Evolutionary conservation across 495 filamentous ascomycete species (phyloP), one percentile per base, ranked within the genome.

Genomic region (Penicillium coffeae): DNA sequence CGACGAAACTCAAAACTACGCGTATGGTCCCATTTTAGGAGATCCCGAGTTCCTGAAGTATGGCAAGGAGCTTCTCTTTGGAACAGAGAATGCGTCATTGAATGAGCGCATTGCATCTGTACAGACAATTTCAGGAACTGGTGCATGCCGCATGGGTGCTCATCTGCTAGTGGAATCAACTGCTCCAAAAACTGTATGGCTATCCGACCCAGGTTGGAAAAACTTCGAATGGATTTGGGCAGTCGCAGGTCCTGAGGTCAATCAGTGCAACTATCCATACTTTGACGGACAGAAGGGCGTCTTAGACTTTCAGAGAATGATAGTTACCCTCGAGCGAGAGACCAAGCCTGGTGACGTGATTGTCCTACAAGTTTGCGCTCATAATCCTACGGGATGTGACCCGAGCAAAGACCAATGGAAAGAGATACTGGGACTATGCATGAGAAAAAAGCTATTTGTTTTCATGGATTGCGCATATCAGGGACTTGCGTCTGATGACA

Each of bases 51-150:
- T n/a, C n/a, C n/a, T n/a, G n/a, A n/a, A n/a, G n/a, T n/a, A n/a
- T n/a, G n/a, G n/a, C n/a, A n/a, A n/a, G n/a, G n/a, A n/a, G n/a
- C n/a, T n/a, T n/a, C n/a, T n/a, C n/a, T n/a, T n/a, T n/a, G n/a
- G n/a, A n/a, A n/a, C n/a, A n/a, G n/a, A n/a, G n/a, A n/a, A n/a
- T n/a, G n/a, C n/a, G n/a, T n/a, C n/a, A n/a, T n/a, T n/a, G n/a
- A 43, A 18, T 12, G 21, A 30, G 27, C 42, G 45, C 5, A 53
- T 66, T 19, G 45, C 41, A 10, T 62, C 55, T 19, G 52, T 67
- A 1, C 86, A 89, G 63, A 89, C 89, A 52, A 85, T 94, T 67
- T 91, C 88, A 32, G 89, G 89, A 47, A 94, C 89, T 14, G 89
- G 89, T 42, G 87, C 89, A 19, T 80, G 90, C 19, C 86, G 90